phyloP scores from a whole-genome alignment of 2,329 filamentous ascomycete genomes.

The Penicillium sp. region DNA sequence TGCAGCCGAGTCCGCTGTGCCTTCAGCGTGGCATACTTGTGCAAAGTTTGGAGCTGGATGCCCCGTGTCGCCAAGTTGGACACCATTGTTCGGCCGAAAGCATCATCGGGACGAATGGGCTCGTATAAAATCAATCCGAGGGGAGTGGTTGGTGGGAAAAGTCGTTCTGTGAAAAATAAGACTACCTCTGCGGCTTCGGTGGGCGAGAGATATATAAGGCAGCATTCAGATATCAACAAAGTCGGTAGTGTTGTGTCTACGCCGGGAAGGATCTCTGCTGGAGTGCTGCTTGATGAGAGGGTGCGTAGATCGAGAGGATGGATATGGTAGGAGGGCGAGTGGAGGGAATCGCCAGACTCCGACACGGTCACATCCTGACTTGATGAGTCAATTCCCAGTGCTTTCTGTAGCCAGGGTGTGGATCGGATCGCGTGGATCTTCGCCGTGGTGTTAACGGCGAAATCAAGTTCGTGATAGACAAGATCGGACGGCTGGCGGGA shows the following conservation, averaged over 20 bases:
- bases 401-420: conserved; percentile 31
- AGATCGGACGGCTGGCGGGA: conserved; percentile 47
- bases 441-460: conserved; percentile 67
- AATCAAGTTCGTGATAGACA: conserved; percentile 91
- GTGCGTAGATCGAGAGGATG: conserved; percentile 71
- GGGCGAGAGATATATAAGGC: conserved; percentile 80
- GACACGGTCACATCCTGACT: conserved; percentile 38
- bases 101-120: conserved; percentile 76
- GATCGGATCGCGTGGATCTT: conserved; percentile 57
- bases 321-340: conserved; percentile 51
- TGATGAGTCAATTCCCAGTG: conserved; percentile 30
- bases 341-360: conserved; percentile 42
- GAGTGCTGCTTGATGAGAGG: conserved; percentile 36
- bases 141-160: conserved; percentile 43
- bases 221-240: conserved; percentile 89
- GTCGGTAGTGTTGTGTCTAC: conserved; percentile 67
- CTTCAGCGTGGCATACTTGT: conserved; percentile 65
- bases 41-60: conserved; percentile 81
- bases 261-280: conserved; percentile 39
- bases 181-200: conserved; percentile 64
- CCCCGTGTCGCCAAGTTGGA: conserved; percentile 79
- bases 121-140: conserved; percentile 78
- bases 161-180: conserved; percentile 60
- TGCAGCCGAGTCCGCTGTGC: conserved; percentile 69
- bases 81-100: conserved; percentile 91